Evolutionary conservation across 306 rosid species (phyloP).

Genomic region (Citrullus mucosospermus): DNA sequence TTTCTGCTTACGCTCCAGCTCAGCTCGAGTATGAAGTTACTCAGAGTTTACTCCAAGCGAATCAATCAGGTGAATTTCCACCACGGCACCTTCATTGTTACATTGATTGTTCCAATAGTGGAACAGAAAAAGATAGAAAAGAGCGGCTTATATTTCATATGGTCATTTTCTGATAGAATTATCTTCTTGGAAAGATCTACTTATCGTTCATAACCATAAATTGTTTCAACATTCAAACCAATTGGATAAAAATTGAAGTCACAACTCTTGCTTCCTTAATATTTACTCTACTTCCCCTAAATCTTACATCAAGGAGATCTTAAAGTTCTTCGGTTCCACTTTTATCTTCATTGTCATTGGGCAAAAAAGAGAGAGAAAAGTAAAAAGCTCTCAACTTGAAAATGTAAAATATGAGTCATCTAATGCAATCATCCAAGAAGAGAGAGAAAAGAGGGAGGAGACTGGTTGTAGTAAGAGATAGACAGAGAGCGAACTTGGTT

Average conservation of each 20-base stretch:
- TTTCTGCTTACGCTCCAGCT: background rate
- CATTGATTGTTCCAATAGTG: background rate
- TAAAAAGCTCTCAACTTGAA: too few species aligned
- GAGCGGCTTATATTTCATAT: too few species aligned
- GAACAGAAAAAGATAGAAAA: background rate
- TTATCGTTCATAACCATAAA: too few species aligned
- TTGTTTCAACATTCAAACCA: background rate
- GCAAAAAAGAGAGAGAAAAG: too few species aligned
- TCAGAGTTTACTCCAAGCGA: background rate
- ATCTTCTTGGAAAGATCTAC: too few species aligned
- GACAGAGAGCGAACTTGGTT: too few species aligned
- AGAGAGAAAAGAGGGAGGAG: too few species aligned
- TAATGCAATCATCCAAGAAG: too few species aligned
- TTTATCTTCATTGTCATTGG: background rate
- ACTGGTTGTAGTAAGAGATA: too few species aligned
- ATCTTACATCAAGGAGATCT: background rate
- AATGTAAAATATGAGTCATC: too few species aligned
- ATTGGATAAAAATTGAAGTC: background rate
- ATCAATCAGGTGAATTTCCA: background rate
- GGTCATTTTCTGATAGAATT: too few species aligned
- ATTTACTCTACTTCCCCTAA: background rate
- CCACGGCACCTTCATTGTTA: background rate
- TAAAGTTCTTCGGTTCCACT: background rate
- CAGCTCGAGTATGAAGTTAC: background rate
- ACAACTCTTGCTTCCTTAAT: background rate